These are phyloP conservation scores for Acacia concinna DNA, from an alignment of 331 rosid genomes.

Conservation along the genomic window DNA sequence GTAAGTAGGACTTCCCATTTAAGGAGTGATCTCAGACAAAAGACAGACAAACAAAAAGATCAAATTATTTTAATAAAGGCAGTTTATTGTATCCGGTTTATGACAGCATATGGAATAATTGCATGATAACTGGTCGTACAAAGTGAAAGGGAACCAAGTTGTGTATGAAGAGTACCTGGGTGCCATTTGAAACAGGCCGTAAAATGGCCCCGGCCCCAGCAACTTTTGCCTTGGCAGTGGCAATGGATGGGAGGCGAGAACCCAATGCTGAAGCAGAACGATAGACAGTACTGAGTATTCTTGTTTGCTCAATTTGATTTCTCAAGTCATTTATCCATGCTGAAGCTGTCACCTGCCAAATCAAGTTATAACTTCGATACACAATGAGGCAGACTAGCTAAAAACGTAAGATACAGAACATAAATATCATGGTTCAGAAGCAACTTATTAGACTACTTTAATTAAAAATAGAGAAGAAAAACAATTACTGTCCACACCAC, in stretches of 20 bases:
- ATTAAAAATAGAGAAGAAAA: not conserved
- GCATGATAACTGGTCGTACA: not conserved
- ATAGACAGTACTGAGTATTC: slow-evolving; percentile 95
- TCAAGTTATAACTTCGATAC: slow-evolving; percentile 9
- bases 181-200: slow-evolving; percentile 92
- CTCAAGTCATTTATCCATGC: slow-evolving; percentile 98
- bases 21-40: not conserved
- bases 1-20: not conserved
- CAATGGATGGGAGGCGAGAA: slow-evolving; percentile 94
- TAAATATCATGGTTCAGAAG: not conserved
- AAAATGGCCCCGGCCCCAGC: slow-evolving; percentile 96
- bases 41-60: not conserved
- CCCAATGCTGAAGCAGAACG: slow-evolving; percentile 98
- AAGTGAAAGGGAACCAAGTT: not conserved
- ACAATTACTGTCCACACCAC: not conserved
- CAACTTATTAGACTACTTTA: not conserved
- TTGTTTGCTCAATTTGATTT: slow-evolving; percentile 91
- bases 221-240: slow-evolving; percentile 85
- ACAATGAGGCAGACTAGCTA: slow-evolving; percentile 1
- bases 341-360: slow-evolving; percentile 88
- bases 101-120: not conserved
- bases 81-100: not conserved
- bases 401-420: slow-evolving; percentile 8
- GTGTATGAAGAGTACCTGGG: slow-evolving; percentile 61
- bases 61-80: not conserved